Conservation (phyloP, 768 basidiomycete genomes). For the Lentinula sp. region DNA sequence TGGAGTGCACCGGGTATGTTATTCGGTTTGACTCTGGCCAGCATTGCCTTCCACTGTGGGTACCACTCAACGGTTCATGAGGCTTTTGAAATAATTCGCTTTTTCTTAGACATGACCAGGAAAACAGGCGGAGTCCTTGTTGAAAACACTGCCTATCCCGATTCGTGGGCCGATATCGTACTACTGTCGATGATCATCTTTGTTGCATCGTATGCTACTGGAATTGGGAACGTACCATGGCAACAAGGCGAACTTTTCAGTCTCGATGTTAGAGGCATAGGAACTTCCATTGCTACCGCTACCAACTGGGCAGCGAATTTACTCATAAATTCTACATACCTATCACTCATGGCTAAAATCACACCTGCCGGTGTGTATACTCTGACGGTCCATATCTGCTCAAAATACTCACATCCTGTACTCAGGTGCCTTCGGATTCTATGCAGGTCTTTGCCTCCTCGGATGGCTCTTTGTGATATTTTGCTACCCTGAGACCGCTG, state of each 20-base stretch:
- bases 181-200: slow-evolving; percentile 80
- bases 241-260: slow-evolving; percentile 82
- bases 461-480: slow-evolving; percentile 63
- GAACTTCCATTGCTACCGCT: slow-evolving; percentile 67
- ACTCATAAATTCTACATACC: slow-evolving; percentile 74
- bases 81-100: not conserved
- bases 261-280: slow-evolving; percentile 76
- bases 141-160: slow-evolving; percentile 52
- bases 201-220: slow-evolving; percentile 76
- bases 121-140: slow-evolving; percentile 57
- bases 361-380: slow-evolving; percentile 44
- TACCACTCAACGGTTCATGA: slow-evolving; percentile 5
- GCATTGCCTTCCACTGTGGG: slow-evolving; percentile 63
- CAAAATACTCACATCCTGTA: not conserved
- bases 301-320: slow-evolving; percentile 78
- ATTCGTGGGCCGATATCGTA: slow-evolving; percentile 60
- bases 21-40: slow-evolving; percentile 54
- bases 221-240: slow-evolving; percentile 81
- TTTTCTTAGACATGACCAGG: slow-evolving; percentile 45
- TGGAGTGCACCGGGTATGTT: slow-evolving; percentile 71
- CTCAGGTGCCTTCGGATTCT: slow-evolving; percentile 63
- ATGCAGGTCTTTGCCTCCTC: slow-evolving; percentile 64
- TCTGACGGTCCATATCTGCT: too few relatives aligned
- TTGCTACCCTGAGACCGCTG: slow-evolving; percentile 80
- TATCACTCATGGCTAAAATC: slow-evolving; percentile 68